A percentile compares a stretch with the other conserved stretches of the same genome.
Conservation (phyloP, 371 early-diverging fungal genomes). For the Basidiobolus meristosporus region DNA sequence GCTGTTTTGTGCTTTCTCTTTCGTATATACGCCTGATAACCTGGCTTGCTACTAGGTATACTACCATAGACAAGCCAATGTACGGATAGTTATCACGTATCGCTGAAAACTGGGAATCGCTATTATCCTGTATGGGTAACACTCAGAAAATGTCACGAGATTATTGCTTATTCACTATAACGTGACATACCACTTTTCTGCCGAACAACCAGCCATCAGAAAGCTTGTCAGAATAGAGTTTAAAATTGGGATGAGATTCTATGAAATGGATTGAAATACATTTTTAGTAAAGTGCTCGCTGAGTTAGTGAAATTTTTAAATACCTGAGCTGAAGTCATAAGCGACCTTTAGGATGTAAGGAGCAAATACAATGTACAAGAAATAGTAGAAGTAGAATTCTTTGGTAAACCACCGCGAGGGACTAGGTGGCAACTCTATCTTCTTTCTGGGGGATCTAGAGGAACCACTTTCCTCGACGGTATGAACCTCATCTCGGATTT, state of each 20-base stretch:
- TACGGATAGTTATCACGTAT: constrained; percentile 58
- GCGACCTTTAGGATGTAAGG: constrained; percentile 45
- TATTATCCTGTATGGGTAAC: constrained; percentile 45
- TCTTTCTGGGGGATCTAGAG: too few species aligned
- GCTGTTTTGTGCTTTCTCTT: constrained; percentile 8
- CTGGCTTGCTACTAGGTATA: constrained; percentile 22
- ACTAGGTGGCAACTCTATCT: too few species aligned
- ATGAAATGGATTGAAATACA: not conserved
- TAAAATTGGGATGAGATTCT: constrained; percentile 5
- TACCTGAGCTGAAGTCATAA: constrained; percentile 30
- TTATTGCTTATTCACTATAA: too few species aligned
- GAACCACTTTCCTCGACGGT: too few species aligned
- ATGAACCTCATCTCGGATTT: too few species aligned
- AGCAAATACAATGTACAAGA: constrained; percentile 26
- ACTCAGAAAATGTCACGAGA: too few species aligned
- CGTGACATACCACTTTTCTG: constrained; percentile 24
- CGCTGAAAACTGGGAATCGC: constrained; percentile 62
- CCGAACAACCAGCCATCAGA: constrained; percentile 39
- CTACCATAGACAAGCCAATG: constrained; percentile 24
- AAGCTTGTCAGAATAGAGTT: not conserved
- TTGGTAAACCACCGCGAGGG: constrained; percentile 21
- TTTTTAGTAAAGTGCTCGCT: too few species aligned
- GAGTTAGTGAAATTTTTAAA: not conserved
- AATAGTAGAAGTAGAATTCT: constrained; percentile 58
- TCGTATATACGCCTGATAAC: constrained; percentile 4